These are phyloP conservation scores for Glaciozyma antarctica DNA, from an alignment of 768 basidiomycete genomes.

Conservation along the genomic window DNA sequence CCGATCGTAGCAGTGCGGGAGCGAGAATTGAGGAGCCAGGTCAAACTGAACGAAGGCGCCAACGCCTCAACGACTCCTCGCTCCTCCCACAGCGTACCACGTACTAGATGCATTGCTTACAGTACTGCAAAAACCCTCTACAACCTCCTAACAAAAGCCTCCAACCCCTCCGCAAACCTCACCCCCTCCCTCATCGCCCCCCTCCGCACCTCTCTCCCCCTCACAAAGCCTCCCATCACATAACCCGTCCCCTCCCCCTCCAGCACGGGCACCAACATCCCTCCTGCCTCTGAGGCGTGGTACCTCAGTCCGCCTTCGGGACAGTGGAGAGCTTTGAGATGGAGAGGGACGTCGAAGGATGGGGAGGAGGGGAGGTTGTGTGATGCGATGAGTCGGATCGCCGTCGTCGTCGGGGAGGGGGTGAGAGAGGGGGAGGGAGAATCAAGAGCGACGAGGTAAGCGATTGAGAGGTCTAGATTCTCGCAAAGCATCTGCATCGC, in stretches of 20 bases:
- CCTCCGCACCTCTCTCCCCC: not conserved
- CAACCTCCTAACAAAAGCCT: no score
- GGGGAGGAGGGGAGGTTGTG: slow-evolving; percentile 17
- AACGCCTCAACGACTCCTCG: no score
- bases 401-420: no score
- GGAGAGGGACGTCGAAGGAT: slow-evolving; percentile 19
- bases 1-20: no score
- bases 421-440: not conserved
- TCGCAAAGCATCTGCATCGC: slow-evolving; percentile 13
- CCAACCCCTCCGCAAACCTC: not conserved
- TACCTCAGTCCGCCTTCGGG: slow-evolving; percentile 21
- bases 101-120: no score
- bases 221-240: not conserved
- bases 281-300: not conserved
- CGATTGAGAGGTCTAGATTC: slow-evolving; percentile 11
- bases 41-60: no score
- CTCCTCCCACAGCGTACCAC: no score
- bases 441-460: slow-evolving; percentile 25
- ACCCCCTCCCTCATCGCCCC: not conserved
- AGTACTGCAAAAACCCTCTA: no score
- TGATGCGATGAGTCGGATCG: slow-evolving; percentile 13
- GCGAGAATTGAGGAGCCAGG: no score
- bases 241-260: not conserved
- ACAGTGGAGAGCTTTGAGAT: slow-evolving; percentile 13
- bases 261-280: not conserved